Evolutionary conservation across 306 rosid genomes (phyloP).

Genomic region (Begonia loranthoides): DNA sequence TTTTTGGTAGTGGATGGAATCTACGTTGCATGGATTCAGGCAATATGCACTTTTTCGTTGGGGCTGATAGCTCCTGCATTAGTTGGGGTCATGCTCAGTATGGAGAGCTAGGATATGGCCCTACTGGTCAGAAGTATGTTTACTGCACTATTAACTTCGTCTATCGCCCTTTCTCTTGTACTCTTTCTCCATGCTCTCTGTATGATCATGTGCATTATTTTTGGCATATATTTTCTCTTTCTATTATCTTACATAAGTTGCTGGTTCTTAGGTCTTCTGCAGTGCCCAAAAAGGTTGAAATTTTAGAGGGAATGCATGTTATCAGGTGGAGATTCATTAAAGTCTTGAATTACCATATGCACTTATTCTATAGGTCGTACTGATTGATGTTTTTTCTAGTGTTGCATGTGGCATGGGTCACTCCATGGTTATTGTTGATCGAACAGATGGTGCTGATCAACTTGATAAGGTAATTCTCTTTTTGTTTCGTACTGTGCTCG

Average conservation of each 20-base stretch:
- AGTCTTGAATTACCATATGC: background rate
- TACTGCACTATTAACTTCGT: background rate
- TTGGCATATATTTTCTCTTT: background rate
- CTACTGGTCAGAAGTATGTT: slow-evolving; percentile 81
- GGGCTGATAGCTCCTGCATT: slow-evolving; percentile 94
- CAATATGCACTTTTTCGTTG: slow-evolving; percentile 89
- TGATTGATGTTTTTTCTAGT: slow-evolving; percentile 29
- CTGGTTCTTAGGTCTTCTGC: slow-evolving; percentile 65
- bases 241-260: slow-evolving; percentile 3
- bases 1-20: slow-evolving; percentile 72
- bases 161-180: background rate
- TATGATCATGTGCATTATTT: background rate
- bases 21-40: slow-evolving; percentile 99
- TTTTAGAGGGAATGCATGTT: slow-evolving; percentile 90
- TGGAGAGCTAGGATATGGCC: slow-evolving; percentile 99
- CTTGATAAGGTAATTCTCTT: slow-evolving; percentile 64
- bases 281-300: slow-evolving; percentile 82
- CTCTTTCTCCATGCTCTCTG: background rate
- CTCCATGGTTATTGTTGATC: slow-evolving; percentile 86
- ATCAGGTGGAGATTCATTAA: slow-evolving; percentile 28
- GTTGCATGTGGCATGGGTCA: slow-evolving; percentile 88
- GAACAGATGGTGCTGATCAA: slow-evolving; percentile 51
- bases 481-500: too few relatives aligned
- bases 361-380: slow-evolving; percentile 3
- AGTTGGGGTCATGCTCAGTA: slow-evolving; percentile 98